These are phyloP conservation scores for Leccinellum luteum DNA, from an alignment of 768 basidiomycete species.

Conservation along the genomic window DNA sequence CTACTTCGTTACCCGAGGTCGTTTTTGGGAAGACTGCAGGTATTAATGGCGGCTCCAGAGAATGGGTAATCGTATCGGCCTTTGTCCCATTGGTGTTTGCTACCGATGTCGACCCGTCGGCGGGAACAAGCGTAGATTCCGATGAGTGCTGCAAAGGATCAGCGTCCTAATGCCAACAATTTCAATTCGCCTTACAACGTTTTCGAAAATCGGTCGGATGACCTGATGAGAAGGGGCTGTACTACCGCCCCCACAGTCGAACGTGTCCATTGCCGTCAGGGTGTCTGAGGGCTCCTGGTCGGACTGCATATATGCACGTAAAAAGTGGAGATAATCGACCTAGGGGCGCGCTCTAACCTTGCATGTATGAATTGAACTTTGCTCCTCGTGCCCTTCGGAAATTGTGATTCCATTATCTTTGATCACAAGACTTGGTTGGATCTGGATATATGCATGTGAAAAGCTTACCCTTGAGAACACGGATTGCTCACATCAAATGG, in stretches of 20 bases:
- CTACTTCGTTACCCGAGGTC: not conserved
- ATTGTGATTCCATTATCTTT: not conserved
- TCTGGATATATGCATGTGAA: slow-evolving; percentile 17
- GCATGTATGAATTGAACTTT: not conserved
- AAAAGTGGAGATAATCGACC: not conserved
- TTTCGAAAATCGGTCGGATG: not conserved
- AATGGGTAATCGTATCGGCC: not conserved
- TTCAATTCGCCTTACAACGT: slow-evolving; percentile 14
- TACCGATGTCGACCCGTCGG: not conserved
- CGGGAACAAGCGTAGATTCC: not conserved
- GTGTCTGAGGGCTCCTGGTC: not conserved
- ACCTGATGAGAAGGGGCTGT: not conserved
- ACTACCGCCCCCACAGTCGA: not conserved
- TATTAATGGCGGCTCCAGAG: not conserved
- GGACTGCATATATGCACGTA: slow-evolving; percentile 23
- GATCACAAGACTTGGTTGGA: not conserved
- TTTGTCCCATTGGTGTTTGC: not conserved
- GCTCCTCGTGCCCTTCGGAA: not conserved
- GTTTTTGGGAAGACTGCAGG: not conserved
- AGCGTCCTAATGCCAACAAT: not conserved
- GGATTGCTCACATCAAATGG: slow-evolving; percentile 6
- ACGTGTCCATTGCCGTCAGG: not conserved
- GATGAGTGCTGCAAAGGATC: slow-evolving; percentile 3
- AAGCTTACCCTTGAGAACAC: not conserved
- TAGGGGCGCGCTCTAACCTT: slow-evolving; percentile 3